Conservation (phyloP, 139 green algal species). For the Nannochloris sp. region DNA sequence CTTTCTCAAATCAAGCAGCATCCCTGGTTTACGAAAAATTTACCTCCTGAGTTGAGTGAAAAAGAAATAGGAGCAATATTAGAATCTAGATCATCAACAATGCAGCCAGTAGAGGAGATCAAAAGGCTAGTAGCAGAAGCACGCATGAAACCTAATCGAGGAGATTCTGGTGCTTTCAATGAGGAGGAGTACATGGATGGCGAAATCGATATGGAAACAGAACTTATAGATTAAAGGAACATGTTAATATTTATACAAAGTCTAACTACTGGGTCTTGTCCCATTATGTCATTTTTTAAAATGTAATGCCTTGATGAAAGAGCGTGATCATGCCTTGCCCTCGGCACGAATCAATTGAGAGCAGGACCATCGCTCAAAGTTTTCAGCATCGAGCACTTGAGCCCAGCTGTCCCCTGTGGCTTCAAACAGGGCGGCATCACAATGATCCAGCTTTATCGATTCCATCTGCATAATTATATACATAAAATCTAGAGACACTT, state of each 20-base stretch:
- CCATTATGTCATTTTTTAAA: no score
- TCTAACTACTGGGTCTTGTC: no score
- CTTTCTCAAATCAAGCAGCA: conserved; percentile 78
- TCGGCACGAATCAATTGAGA: neutral
- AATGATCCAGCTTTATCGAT: neutral
- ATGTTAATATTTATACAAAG: no score
- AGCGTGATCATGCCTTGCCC: neutral
- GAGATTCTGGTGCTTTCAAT: conserved; percentile 25
- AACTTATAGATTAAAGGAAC: conserved; percentile 28
- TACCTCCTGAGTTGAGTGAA: conserved; percentile 72
- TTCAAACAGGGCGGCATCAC: conserved; percentile 2
- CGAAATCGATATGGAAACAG: conserved; percentile 35
- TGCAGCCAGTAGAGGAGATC: conserved; percentile 48
- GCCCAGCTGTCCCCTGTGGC: neutral
- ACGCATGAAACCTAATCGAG: conserved; percentile 23
- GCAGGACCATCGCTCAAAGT: no score
- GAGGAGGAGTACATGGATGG: conserved; percentile 55
- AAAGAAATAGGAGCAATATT: conserved; percentile 11
- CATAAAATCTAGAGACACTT: neutral
- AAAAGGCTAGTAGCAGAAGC: conserved; percentile 34
- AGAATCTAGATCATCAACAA: conserved; percentile 11
- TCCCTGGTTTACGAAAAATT: conserved; percentile 87
- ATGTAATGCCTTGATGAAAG: neutral
- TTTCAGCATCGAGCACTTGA: neutral
- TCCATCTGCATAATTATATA: neutral